Percentiles rank a stretch among this genome's conserved stretches.
Conservation (phyloP, 495 filamentous ascomycete species). For the Hyaloscypha bicolor region DNA sequence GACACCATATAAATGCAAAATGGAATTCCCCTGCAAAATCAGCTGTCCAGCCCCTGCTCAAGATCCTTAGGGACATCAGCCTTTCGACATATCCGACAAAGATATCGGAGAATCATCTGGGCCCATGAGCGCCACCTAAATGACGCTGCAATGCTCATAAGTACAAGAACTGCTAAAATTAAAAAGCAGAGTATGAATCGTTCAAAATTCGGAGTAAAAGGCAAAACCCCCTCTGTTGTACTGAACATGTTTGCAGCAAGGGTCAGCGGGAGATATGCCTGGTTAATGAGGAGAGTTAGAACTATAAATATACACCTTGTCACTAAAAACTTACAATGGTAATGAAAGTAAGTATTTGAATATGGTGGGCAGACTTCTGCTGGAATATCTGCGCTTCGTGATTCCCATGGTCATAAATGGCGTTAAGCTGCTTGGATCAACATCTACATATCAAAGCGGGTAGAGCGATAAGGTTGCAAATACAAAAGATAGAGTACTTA, state of each 20-base stretch:
- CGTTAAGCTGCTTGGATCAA: slow-evolving; percentile 8
- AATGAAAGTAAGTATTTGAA: slow-evolving; percentile 11
- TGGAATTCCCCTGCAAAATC: no score
- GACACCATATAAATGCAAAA: no score
- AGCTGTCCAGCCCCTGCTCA: background rate
- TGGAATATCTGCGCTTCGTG: slow-evolving; percentile 7
- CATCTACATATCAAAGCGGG: background rate
- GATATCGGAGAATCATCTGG: background rate
- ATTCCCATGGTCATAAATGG: background rate
- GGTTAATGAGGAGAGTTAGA: background rate
- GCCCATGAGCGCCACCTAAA: slow-evolving; percentile 1
- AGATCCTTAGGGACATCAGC: background rate
- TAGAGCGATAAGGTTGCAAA: no score
- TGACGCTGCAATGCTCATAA: background rate
- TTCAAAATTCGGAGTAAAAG: slow-evolving; percentile 2
- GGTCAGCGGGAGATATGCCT: slow-evolving; percentile 7
- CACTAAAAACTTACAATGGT: slow-evolving; percentile 10
- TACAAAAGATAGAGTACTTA: background rate
- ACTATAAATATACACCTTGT: background rate
- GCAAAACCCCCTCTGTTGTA: slow-evolving; percentile 4
- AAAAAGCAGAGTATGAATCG: slow-evolving; percentile 1
- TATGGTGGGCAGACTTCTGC: slow-evolving; percentile 7
- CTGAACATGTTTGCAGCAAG: slow-evolving; percentile 5
- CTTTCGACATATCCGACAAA: background rate
- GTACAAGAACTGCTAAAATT: background rate